Evolutionary conservation across 1,139 yeast species (phyloP).

Genomic region (Saccharomyces hybrid): DNA sequence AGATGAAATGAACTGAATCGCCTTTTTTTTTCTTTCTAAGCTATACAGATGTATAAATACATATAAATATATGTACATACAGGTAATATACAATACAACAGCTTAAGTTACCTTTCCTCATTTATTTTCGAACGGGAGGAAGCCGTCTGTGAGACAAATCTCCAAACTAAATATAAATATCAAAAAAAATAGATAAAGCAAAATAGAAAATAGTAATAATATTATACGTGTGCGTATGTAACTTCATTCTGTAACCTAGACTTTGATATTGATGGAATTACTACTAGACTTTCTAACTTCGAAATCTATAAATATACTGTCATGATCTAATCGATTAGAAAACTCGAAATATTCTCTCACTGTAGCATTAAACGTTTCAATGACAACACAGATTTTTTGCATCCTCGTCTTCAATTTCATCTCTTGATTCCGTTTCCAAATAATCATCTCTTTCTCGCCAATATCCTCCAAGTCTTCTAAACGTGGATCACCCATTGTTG

Average conservation of each 20-base stretch:
- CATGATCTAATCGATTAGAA: conserved; percentile 15
- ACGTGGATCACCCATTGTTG: neutral
- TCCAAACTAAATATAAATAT: no score
- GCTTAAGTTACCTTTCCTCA: no score
- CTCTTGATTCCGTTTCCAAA: neutral
- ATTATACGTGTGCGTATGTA: neutral
- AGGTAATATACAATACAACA: neutral
- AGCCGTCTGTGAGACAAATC: no score
- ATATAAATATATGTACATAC: no score
- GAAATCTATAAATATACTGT: conserved; percentile 21
- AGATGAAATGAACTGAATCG: conserved; percentile 37
- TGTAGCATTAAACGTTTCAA: conserved; percentile 17
- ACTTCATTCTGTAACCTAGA: neutral
- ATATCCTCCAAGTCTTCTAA: neutral
- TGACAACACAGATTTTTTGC: conserved; percentile 11
- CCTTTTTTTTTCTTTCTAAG: neutral
- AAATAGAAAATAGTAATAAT: neutral
- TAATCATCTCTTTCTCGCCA: neutral
- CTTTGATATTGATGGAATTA: neutral
- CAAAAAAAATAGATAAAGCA: neutral
- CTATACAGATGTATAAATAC: neutral
- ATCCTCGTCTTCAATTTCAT: conserved; percentile 17
- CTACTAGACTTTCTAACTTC: conserved; percentile 12
- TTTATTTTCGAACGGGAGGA: no score
- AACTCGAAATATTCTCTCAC: conserved; percentile 21